Evolutionary conservation across 176 grass and related monocot species (phyloP).

Genomic region (Oryza rufipogon): DNA sequence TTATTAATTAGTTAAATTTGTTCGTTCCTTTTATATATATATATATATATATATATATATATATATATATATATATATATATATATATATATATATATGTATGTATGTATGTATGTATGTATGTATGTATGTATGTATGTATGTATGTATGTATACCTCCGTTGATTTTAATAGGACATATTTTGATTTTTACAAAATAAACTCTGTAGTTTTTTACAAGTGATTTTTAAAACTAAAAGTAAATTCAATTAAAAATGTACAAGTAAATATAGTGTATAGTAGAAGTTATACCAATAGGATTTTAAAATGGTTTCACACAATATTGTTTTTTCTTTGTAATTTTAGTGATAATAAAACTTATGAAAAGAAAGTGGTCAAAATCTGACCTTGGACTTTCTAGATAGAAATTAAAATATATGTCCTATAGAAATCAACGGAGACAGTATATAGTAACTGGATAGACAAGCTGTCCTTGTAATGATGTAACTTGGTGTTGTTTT

Average conservation of each 20-base stretch:
- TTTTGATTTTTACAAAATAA: not conserved
- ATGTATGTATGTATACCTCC: not conserved
- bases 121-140: not conserved
- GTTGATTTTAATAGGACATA: not conserved
- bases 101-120: too few relatives aligned
- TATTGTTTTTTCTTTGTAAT: not conserved
- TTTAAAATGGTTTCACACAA: not conserved
- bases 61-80: too few relatives aligned
- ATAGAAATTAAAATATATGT: too few relatives aligned
- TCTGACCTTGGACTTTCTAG: not conserved
- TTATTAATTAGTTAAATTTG: not conserved
- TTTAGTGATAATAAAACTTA: not conserved
- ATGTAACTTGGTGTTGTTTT: not conserved
- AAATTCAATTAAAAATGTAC: not conserved
- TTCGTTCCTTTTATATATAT: not conserved
- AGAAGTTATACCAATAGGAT: not conserved
- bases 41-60: too few relatives aligned
- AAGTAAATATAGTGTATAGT: not conserved
- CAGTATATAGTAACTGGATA: not conserved
- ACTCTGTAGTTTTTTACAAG: not conserved
- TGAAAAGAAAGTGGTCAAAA: not conserved
- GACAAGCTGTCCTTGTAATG: not conserved
- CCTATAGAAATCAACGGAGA: not conserved
- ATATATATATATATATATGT: too few relatives aligned
- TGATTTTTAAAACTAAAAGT: not conserved